Evolutionary conservation across 495 filamentous ascomycete species (phyloP), one percentile per base, ranked within the genome.

Genomic region (Cladorrhinum samala): DNA sequence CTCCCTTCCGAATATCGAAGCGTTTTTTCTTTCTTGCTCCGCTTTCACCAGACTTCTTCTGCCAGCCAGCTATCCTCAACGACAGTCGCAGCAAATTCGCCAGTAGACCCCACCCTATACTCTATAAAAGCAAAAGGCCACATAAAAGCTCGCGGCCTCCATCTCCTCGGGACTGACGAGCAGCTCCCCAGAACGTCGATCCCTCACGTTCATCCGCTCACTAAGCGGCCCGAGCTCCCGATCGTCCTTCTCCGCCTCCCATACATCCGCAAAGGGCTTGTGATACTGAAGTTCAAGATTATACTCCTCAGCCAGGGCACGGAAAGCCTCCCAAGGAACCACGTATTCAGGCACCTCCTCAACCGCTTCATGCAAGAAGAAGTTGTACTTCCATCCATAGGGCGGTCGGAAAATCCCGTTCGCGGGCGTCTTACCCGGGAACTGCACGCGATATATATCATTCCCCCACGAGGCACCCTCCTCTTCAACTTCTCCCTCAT

Each of bases 321-420:
- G 88, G 70, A 98, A 96, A 1, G 89, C 91, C 63, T 94, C 90
- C 94, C 94, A 98, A 0, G 93, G 93, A 7, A 98, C 94, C 9
- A 98, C 91, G 68, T 96, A 98, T 71, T 98, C 93, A 20, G 93
- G 93, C 9, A 96, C 86, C 58, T 91, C 89, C 67, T 95, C 91
- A 17, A 98, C 93, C 1, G 93, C 94, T 66, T 98, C 93, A 60
- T 91, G 81, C 60, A 98, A 82, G 62, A 89, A 92, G 75, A 94
- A 98, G 64, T 81, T 94, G 67, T 98, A 98, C 64, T 89, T 92
- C 92, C 93, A 96, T 23, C 94, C 94, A 64, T 91, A 98, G 0
- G 91, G 89, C 2, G 94, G 94, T 2, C 93, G 83, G 71, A 97
- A 98, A 36, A 89, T 74, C 38, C 86, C 85, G 50, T 92, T 89